Conservation (phyloP, 805 yeast genomes). For the Starmerella floris region DNA sequence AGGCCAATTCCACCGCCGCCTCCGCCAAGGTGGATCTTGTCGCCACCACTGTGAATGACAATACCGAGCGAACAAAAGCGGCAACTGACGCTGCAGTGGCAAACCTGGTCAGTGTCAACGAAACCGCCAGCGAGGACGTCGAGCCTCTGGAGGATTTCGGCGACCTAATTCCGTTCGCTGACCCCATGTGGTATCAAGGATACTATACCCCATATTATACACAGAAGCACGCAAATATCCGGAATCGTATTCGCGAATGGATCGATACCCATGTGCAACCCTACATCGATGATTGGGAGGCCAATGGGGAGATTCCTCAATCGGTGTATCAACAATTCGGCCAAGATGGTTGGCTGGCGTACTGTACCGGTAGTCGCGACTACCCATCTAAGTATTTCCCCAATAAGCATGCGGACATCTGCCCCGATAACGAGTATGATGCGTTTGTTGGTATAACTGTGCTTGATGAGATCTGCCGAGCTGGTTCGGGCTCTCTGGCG, state of each 20-base stretch:
- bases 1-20: background rate
- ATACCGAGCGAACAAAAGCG: background rate
- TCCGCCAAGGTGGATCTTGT: background rate
- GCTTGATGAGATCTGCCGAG: slow-evolving; percentile 31
- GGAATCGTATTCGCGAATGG: slow-evolving; percentile 31
- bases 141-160: slow-evolving; percentile 21
- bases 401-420: slow-evolving; percentile 21
- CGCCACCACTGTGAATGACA: background rate
- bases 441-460: slow-evolving; percentile 30
- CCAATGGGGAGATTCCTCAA: slow-evolving; percentile 27
- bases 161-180: slow-evolving; percentile 31
- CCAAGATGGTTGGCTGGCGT: slow-evolving; percentile 30
- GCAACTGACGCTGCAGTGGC: background rate
- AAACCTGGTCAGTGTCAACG: background rate
- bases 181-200: slow-evolving; percentile 36
- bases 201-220: slow-evolving; percentile 30
- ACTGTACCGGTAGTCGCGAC: slow-evolving; percentile 24
- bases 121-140: slow-evolving; percentile 6
- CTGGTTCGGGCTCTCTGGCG: slow-evolving; percentile 32
- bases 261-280: slow-evolving; percentile 31
- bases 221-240: slow-evolving; percentile 30
- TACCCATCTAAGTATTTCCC: slow-evolving; percentile 28
- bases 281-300: slow-evolving; percentile 34
- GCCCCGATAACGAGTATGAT: slow-evolving; percentile 28
- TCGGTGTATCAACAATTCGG: slow-evolving; percentile 28